Evolutionary conservation across 2,329 filamentous ascomycete species (phyloP).

Genomic region (Endocalyx cinctus): DNA sequence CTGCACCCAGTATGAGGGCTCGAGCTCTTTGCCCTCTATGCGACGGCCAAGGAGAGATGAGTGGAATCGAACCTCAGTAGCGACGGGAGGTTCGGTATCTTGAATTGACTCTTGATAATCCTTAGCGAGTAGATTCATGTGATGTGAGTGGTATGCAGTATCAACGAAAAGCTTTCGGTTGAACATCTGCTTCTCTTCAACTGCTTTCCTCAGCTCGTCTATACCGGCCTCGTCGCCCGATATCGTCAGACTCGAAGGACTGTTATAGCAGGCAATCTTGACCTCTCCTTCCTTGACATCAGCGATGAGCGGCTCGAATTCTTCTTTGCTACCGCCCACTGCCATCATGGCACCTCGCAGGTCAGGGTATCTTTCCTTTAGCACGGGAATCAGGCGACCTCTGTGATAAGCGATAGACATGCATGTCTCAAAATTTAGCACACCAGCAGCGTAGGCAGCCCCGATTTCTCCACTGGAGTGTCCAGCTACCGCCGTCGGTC

Average conservation of each 20-base stretch:
- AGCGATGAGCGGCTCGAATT: conserved; percentile 34
- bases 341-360: conserved; percentile 52
- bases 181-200: conserved; percentile 40
- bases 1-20: conserved; percentile 41
- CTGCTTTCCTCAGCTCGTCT: conserved; percentile 34
- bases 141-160: conserved; percentile 50
- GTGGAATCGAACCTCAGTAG: conserved; percentile 36
- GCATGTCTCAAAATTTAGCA: conserved; percentile 38
- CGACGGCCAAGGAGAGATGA: conserved; percentile 41
- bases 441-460: conserved; percentile 42
- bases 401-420: conserved; percentile 47
- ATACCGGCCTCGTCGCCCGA: conserved; percentile 44
- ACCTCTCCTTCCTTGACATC: conserved; percentile 28
- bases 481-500: conserved; percentile 32
- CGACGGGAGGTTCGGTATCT: conserved; percentile 24
- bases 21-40: conserved; percentile 32
- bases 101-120: conserved; percentile 37
- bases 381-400: conserved; percentile 37
- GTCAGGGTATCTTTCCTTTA: conserved; percentile 35
- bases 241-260: conserved; percentile 45
- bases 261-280: conserved; percentile 46
- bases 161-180: conserved; percentile 44
- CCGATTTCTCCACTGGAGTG: conserved; percentile 40
- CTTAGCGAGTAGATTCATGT: conserved; percentile 47
- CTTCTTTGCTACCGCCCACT: conserved; percentile 42